Conservation (phyloP, 176 grass and related monocot species). For the Aegilops bicornis region DNA sequence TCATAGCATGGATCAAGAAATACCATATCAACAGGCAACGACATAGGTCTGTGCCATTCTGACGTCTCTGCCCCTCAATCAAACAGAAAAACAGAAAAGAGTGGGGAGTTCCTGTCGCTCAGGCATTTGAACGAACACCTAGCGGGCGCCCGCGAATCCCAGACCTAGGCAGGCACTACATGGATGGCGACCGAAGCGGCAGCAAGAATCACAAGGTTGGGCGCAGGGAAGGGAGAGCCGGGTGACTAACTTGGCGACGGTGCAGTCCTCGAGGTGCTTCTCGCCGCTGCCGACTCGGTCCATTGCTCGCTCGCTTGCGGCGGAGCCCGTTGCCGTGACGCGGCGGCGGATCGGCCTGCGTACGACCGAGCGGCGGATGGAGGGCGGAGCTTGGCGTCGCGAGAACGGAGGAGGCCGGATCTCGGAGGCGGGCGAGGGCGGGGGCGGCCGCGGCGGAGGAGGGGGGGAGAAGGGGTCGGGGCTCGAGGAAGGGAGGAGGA, state of each 20-base stretch:
- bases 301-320: background rate
- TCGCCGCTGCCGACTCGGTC: conserved; percentile 53
- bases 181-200: background rate
- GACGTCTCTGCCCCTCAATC: background rate
- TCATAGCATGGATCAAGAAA: conserved; percentile 3
- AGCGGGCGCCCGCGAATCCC: background rate
- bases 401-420: background rate
- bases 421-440: background rate
- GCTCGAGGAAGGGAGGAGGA: background rate
- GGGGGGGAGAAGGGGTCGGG: background rate
- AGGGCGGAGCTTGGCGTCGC: background rate
- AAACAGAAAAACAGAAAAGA: background rate
- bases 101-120: background rate
- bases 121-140: background rate
- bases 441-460: too few species aligned
- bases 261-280: conserved; percentile 98
- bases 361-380: background rate
- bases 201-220: background rate
- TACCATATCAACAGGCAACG: too few species aligned
- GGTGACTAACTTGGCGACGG: conserved; percentile 72
- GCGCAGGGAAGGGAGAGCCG: background rate
- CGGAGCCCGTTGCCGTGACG: background rate
- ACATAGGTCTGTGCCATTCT: background rate
- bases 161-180: background rate
- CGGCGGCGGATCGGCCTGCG: background rate